These are phyloP conservation scores for Westerdykella ornata DNA, from an alignment of 2,329 filamentous ascomycete genomes.

Conservation along the genomic window DNA sequence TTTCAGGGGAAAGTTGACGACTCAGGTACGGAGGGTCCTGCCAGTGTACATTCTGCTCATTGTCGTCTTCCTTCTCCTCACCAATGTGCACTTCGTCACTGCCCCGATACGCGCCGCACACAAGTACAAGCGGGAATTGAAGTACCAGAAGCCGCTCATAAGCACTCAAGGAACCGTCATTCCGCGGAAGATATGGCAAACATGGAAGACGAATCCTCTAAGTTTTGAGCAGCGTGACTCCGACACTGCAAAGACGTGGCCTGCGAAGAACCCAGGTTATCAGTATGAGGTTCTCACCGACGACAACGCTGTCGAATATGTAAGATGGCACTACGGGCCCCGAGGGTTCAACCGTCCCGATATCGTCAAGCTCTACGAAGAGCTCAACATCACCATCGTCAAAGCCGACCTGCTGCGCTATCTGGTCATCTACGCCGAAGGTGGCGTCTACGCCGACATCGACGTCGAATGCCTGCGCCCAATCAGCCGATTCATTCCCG, in stretches of 20 bases:
- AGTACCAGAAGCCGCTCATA: conserved; percentile 30
- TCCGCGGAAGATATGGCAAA: conserved; percentile 69
- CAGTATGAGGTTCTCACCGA: conserved; percentile 66
- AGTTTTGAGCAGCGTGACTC: conserved; percentile 60
- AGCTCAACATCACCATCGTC: conserved; percentile 52
- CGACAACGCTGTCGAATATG: conserved; percentile 59
- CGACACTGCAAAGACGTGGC: conserved; percentile 57
- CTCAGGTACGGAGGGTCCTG: conserved; percentile 30
- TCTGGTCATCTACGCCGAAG: conserved; percentile 61
- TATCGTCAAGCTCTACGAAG: conserved; percentile 23
- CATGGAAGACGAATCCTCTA: conserved; percentile 65
- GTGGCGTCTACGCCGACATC: conserved; percentile 55
- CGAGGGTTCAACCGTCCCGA: conserved; percentile 60
- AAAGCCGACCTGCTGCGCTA: conserved; percentile 62
- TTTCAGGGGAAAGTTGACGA: conserved; percentile 28
- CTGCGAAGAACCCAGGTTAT: conserved; percentile 57
- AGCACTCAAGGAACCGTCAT: conserved; percentile 31
- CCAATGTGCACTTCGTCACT: conserved; percentile 30
- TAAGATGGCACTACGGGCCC: conserved; percentile 61
- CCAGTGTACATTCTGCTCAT: conserved; percentile 29
- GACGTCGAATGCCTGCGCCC: conserved; percentile 53
- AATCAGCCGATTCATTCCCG: conserved; percentile 54
- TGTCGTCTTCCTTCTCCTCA: conserved; percentile 28
- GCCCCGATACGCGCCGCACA: conserved; percentile 29
- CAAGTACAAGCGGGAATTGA: conserved; percentile 30